Percentiles rank a stretch among this genome's conserved stretches.
Conservation (phyloP, 257 asterid genomes). For the Penstemon newberryi region DNA sequence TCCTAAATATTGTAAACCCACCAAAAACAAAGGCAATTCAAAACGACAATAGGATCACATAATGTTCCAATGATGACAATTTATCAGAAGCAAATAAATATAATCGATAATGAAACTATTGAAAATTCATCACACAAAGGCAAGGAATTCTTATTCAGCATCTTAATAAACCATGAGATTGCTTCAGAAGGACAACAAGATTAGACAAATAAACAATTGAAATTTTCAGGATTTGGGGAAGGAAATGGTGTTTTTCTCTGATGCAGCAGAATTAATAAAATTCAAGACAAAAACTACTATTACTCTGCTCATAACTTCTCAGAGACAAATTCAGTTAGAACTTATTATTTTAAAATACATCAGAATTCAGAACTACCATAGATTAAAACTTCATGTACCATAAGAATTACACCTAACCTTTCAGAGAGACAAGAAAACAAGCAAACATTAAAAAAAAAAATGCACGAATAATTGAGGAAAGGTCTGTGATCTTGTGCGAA, state of each 20-base stretch:
- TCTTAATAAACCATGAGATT: constrained; percentile 13
- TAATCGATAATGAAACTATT: background rate
- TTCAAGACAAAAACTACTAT: constrained; percentile 18
- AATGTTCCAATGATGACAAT: background rate
- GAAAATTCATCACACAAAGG: background rate
- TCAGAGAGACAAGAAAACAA: constrained; percentile 9
- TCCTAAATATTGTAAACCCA: background rate
- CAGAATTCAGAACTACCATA: background rate
- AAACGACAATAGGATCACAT: background rate
- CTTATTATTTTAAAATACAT: constrained; percentile 2
- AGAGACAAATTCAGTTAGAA: constrained; percentile 17
- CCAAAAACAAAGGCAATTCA: background rate
- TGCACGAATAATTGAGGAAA: background rate
- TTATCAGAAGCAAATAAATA: constrained; percentile 7
- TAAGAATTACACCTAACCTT: constrained; percentile 10
- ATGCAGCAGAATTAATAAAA: background rate
- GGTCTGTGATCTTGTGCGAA: background rate
- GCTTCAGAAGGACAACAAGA: constrained; percentile 8
- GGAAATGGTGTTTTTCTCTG: background rate
- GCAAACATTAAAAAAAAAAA: background rate
- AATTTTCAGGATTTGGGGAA: background rate
- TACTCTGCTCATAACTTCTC: background rate
- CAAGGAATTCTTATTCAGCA: background rate
- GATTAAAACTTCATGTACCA: constrained; percentile 7
- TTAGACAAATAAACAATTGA: constrained; percentile 5